Evolutionary conservation across 108 stramenopile species (phyloP).

Genomic region (Fistulifera solaris): DNA sequence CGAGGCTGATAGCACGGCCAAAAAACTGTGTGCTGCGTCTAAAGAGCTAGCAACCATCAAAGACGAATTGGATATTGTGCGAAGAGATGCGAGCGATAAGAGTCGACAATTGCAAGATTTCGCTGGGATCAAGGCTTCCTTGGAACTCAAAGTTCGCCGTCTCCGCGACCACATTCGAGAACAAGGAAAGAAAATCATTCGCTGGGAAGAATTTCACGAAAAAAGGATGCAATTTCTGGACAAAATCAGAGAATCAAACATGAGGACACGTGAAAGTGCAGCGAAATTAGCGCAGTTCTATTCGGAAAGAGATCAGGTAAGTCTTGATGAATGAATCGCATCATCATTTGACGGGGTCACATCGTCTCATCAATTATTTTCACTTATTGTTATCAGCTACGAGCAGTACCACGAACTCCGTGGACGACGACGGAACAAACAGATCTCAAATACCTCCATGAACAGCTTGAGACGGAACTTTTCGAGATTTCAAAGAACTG

Average conservation of each 20-base stretch:
- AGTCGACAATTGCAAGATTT: neutral
- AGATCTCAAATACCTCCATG: slow-evolving; percentile 19
- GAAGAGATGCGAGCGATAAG: neutral
- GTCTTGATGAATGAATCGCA: neutral
- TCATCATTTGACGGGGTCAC: too few relatives aligned
- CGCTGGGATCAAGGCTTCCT: slow-evolving; percentile 1
- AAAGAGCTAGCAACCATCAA: neutral
- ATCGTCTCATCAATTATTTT: too few relatives aligned
- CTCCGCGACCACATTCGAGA: slow-evolving; percentile 38
- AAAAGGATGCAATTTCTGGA: slow-evolving; percentile 21
- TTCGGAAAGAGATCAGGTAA: slow-evolving; percentile 13
- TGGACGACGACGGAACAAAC: slow-evolving; percentile 12
- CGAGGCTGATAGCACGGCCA: too few relatives aligned
- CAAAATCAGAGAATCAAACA: slow-evolving; percentile 18
- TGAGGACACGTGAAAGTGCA: slow-evolving; percentile 17
- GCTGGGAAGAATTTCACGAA: slow-evolving; percentile 39
- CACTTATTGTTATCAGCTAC: slow-evolving; percentile 6
- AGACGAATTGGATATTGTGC: neutral
- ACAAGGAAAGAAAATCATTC: slow-evolving; percentile 34
- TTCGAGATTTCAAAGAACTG: slow-evolving; percentile 23
- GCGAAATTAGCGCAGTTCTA: slow-evolving; percentile 16
- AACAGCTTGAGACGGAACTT: slow-evolving; percentile 27
- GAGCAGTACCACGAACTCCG: slow-evolving; percentile 13
- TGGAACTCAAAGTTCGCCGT: slow-evolving; percentile 20
- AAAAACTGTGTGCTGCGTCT: neutral